Evolutionary conservation across 164 flowering plant genomes (phyloP), one percentile per base, ranked within the genome.

Genomic region (Vitis rotundifolia): DNA sequence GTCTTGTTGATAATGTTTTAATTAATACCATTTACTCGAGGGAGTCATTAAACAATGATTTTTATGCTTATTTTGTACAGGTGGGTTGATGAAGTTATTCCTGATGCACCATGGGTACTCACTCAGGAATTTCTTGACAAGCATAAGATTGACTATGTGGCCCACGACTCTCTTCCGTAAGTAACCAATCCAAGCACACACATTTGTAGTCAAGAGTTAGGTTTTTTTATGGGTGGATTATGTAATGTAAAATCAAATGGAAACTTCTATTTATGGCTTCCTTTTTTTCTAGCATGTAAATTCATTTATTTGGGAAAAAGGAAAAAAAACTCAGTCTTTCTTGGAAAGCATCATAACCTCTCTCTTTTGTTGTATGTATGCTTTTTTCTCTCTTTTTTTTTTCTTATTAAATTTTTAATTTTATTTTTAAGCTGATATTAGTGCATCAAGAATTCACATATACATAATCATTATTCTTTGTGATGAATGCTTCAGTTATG

Each of bases 41-140:
- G 44, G 26, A 22, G 26, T 22, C 26, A 37, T 6, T 37, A 6
- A 37, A 37, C 7, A 6, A 37, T 66, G 56, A 57, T 67, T 56
- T 63, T 14, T 11, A 8, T 22, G 14, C n/a, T 19, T 13, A 14
- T 13, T 50, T 19, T 52, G n/a, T 68, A 66, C 83, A 95, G 98
- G 84, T 95, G 99, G 99, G 99, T 95, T 57, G 98, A 95, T 78
- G 99, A 95, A 85, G 98, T 95, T 66, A 91, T 95, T 76, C 97
- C 99, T 19, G 92, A 91, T 84, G 99, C 99, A 2, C 99, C 99
- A 12, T 95, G 98, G 99, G 99, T 95, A 58, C 50, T 91, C 47
- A 71, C 77, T 11, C 83, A 81, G 68, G 99, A 93, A 59, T 95
- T 95, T 77, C 82, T 95, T 68, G 97, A 95, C 79, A 89, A 91